Evolutionary conservation across 805 yeast species (phyloP).

Genomic region (Metschnikowia amazonensis): DNA sequence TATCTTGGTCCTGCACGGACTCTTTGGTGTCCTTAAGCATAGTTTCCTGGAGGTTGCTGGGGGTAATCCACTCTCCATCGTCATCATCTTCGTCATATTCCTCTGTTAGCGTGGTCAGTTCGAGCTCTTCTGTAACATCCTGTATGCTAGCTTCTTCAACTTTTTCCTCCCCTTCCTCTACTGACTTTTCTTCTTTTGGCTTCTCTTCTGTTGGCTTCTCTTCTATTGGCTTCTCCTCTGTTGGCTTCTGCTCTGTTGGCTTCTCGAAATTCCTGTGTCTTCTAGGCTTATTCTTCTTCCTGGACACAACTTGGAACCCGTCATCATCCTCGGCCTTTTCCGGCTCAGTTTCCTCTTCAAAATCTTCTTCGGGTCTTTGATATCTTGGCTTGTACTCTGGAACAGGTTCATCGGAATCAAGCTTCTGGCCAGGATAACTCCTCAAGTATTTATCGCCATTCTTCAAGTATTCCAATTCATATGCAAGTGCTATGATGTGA

Average conservation of each 20-base stretch:
- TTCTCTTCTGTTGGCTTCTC: background rate
- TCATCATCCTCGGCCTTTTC: slow-evolving; percentile 19
- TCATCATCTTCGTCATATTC: slow-evolving; percentile 76
- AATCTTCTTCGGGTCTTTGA: background rate
- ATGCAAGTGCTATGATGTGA: slow-evolving; percentile 86
- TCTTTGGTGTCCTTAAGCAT: slow-evolving; percentile 66
- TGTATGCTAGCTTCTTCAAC: background rate
- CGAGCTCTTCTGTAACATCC: background rate
- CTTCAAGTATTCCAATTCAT: slow-evolving; percentile 78
- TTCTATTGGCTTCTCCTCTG: background rate
- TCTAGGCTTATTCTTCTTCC: slow-evolving; percentile 12
- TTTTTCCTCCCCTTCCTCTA: slow-evolving; percentile 1
- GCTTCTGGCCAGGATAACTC: slow-evolving; percentile 64
- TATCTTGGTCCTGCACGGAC: slow-evolving; percentile 39
- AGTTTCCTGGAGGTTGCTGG: slow-evolving; percentile 72
- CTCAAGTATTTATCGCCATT: slow-evolving; percentile 70
- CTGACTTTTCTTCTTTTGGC: background rate
- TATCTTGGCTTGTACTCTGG: slow-evolving; percentile 3
- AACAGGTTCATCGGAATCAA: slow-evolving; percentile 22
- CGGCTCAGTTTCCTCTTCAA: slow-evolving; percentile 6
- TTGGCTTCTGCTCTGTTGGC: background rate
- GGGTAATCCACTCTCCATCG: slow-evolving; percentile 88
- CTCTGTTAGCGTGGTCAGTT: slow-evolving; percentile 27
- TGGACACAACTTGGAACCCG: slow-evolving; percentile 22
- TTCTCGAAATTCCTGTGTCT: background rate